Evolutionary conservation across 768 basidiomycete species (phyloP).

Genomic region (Termitomyces bulborhizus): DNA sequence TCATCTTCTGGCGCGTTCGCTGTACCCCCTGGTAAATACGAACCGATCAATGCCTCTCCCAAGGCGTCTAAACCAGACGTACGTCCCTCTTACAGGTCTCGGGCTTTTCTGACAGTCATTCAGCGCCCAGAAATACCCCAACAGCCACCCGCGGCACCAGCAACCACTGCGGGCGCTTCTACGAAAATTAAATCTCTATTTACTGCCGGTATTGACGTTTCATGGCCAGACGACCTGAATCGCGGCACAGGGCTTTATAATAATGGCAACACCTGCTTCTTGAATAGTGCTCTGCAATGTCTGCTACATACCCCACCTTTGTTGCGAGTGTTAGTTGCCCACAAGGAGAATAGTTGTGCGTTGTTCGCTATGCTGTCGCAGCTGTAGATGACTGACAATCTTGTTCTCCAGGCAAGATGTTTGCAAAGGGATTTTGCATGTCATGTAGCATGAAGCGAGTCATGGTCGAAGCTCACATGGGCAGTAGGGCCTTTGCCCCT

Average conservation of each 20-base stretch:
- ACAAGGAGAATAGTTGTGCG: conserved; percentile 58
- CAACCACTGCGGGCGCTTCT: conserved; percentile 15
- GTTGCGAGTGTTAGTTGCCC: conserved; percentile 49
- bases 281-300: conserved; percentile 93
- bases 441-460: conserved; percentile 61
- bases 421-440: conserved; percentile 67
- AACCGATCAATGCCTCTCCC: conserved; percentile 71
- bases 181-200: conserved; percentile 38
- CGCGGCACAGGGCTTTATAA: conserved; percentile 71
- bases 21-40: conserved; percentile 70
- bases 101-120: neutral
- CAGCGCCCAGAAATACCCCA: conserved; percentile 16
- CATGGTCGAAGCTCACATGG: conserved; percentile 45
- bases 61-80: conserved; percentile 46
- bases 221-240: conserved; percentile 50
- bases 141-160: conserved; percentile 12
- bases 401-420: conserved; percentile 28
- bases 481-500: conserved; percentile 53
- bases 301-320: conserved; percentile 90
- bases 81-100: conserved; percentile 17
- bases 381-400: conserved; percentile 1
- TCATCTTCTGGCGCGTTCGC: conserved; percentile 73
- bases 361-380: conserved; percentile 12
- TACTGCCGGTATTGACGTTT: conserved; percentile 47
- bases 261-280: conserved; percentile 90